Conservation (phyloP, 257 asterid genomes). For the Rehmannia glutinosa region DNA sequence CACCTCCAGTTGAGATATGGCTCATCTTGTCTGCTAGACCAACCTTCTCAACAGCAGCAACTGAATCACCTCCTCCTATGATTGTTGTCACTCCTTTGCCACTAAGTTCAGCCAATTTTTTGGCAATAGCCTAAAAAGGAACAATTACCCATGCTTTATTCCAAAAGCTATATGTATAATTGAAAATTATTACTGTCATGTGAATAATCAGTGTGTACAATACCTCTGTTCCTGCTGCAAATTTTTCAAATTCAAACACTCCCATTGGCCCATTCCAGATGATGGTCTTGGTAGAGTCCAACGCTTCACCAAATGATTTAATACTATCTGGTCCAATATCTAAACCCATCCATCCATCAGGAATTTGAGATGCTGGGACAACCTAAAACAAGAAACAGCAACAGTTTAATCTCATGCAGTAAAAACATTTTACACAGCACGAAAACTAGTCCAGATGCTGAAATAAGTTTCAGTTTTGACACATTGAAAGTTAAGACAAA, state of each 20-base stretch:
- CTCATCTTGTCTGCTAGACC: constrained; percentile 95
- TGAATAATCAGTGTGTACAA: background rate
- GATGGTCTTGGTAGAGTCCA: constrained; percentile 63
- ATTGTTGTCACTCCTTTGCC: constrained; percentile 90
- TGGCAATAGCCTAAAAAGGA: constrained; percentile 53
- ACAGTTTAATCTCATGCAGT: background rate
- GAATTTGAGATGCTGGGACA: constrained; percentile 76
- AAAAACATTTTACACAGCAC: background rate
- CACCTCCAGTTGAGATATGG: constrained; percentile 94
- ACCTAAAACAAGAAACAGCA: constrained; percentile 24
- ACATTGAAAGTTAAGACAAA: background rate
- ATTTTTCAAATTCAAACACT: constrained; percentile 80
- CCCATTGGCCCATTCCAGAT: constrained; percentile 97
- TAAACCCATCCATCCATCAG: constrained; percentile 92
- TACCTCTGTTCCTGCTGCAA: constrained; percentile 92
- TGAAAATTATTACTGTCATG: background rate
- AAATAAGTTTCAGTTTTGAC: background rate
- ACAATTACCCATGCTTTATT: background rate
- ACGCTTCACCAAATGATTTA: constrained; percentile 56
- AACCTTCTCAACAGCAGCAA: constrained; percentile 93
- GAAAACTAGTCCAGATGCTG: background rate
- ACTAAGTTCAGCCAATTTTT: too few relatives aligned
- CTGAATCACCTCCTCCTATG: constrained; percentile 91
- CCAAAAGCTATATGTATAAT: background rate
- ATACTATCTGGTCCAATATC: constrained; percentile 82